phyloP scores from a whole-genome alignment of 257 asterid genomes.

The Nicotiana tomentosiformis region DNA sequence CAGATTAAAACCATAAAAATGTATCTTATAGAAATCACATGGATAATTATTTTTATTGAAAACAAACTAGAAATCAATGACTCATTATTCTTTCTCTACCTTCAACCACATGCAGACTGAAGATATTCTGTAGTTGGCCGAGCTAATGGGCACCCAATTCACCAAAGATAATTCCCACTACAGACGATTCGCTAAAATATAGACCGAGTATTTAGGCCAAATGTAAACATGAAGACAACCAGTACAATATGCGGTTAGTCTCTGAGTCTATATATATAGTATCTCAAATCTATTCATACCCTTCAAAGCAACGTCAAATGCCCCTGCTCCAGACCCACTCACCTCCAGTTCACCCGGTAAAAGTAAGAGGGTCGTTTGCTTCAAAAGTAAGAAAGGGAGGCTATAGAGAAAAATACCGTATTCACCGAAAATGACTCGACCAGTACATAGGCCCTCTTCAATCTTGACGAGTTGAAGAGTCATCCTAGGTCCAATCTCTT shows the following conservation, averaged over 20 bases:
- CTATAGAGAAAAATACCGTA: constrained; percentile 8
- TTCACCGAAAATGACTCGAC: constrained; percentile 49
- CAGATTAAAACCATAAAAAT: no score
- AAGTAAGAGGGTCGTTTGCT: neutral
- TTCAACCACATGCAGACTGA: no score
- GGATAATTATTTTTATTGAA: no score
- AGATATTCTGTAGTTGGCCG: neutral
- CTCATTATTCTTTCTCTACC: neutral
- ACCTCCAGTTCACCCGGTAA: neutral
- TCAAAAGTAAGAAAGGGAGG: neutral
- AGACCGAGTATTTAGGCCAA: neutral
- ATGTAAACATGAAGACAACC: neutral
- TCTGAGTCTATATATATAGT: neutral
- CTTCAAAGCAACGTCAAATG: neutral
- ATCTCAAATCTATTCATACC: neutral
- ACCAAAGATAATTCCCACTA: neutral
- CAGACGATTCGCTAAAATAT: neutral
- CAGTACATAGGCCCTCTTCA: constrained; percentile 83
- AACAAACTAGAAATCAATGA: neutral
- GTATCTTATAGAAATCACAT: neutral
- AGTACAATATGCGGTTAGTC: neutral
- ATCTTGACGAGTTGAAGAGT: constrained; percentile 64
- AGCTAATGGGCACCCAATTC: neutral
- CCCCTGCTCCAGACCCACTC: neutral
- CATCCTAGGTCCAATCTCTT: constrained; percentile 93